Evolutionary conservation across 108 stramenopile species (phyloP).

Genomic region (Cyclotella distinguenda): DNA sequence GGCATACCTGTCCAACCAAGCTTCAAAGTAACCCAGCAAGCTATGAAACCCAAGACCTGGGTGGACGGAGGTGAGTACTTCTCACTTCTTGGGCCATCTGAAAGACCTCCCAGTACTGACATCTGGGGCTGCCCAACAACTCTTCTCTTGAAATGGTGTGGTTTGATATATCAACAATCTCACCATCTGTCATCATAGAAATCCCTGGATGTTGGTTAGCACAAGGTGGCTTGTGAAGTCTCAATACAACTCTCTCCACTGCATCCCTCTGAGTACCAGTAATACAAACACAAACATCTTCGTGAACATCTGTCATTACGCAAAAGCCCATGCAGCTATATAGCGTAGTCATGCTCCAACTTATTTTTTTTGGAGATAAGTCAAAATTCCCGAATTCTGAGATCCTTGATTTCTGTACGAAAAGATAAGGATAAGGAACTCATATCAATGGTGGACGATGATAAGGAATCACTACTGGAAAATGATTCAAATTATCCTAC

Average conservation of each 20-base stretch:
- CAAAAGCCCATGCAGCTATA: neutral
- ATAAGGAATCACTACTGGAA: no score
- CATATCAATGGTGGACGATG: no score
- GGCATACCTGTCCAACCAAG: neutral
- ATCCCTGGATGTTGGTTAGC: no score
- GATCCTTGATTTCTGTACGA: no score
- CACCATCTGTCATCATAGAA: neutral
- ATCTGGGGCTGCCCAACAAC: neutral
- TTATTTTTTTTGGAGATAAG: no score
- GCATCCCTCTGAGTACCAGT: neutral
- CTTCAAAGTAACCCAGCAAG: slow-evolving; percentile 11
- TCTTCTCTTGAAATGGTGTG: neutral
- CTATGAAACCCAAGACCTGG: slow-evolving; percentile 2
- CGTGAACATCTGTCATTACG: neutral
- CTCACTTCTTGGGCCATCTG: slow-evolving; percentile 17
- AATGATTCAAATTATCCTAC: no score
- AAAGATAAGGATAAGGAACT: no score
- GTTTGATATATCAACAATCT: neutral
- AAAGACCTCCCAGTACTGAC: neutral
- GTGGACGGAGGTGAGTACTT: slow-evolving; percentile 16
- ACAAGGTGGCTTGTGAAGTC: no score
- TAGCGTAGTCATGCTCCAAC: slow-evolving; percentile 2
- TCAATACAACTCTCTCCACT: neutral
- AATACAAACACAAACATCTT: neutral
- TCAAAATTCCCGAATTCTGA: no score